Evolutionary conservation across 75 land plant species (phyloP).

Genomic region (Sequoia sempervirens): DNA sequence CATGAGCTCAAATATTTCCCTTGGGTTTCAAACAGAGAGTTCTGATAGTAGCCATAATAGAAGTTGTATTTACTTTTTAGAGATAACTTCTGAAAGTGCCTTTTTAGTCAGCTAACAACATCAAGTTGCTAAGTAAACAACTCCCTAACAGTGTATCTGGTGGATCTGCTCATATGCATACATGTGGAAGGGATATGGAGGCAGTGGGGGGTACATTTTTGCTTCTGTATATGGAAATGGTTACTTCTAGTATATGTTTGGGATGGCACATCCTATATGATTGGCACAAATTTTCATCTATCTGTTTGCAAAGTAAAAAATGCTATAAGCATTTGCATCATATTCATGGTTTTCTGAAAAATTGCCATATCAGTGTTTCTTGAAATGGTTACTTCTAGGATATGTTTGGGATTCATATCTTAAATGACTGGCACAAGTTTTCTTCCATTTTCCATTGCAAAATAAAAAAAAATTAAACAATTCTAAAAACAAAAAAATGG

Average conservation of each 20-base stretch:
- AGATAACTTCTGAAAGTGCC: neutral
- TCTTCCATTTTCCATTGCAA: neutral
- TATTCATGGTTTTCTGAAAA: too few relatives aligned
- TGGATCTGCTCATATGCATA: neutral
- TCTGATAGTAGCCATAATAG: neutral
- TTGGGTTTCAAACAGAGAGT: neutral
- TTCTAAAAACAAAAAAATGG: neutral
- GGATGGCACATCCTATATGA: neutral
- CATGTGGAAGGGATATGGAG: neutral
- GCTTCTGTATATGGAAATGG: neutral
- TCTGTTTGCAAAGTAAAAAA: too few relatives aligned
- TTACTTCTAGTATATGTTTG: neutral
- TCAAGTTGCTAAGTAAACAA: neutral
- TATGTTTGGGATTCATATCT: neutral
- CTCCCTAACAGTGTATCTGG: neutral
- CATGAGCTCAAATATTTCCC: neutral
- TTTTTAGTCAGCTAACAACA: neutral
- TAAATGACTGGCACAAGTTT: neutral
- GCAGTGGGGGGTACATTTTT: neutral
- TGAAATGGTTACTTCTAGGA: neutral
- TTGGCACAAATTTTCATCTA: neutral
- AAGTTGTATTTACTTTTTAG: neutral
- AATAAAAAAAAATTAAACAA: neutral
- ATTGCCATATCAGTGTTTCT: too few relatives aligned
- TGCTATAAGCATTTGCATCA: too few relatives aligned